Base-by-base conservation (phyloP, 1,284 basidiomycete species). In the Cutaneotrichosporon cutaneum region DNA sequence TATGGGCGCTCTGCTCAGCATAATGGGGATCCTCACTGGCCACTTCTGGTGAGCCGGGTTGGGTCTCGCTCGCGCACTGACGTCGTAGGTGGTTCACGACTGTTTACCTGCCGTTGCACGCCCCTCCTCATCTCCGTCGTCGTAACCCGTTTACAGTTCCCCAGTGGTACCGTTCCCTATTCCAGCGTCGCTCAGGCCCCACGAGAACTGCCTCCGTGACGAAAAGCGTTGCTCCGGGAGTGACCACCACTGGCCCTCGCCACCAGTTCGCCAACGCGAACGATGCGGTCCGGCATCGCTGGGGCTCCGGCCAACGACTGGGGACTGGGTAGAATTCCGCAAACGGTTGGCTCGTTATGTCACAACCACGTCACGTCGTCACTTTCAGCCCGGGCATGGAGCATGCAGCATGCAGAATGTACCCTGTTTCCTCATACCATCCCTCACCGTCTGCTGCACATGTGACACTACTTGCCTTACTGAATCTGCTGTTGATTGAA, bases 31-130 rank as follows among this genome's bases (percentile, higher is more conserved):
- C n/a, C 21, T 78, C 0, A 71, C 71, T 3, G 78, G 77, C 2
- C 78, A 80, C 57, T 18, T 71, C 22, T 80, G 77, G 78, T 77
- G 50, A 51, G n/a, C n/a, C n/a, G n/a, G n/a, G n/a, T n/a, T n/a
- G n/a, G n/a, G 70, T 62, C 11, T 10, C 26, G 14, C 22, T 27
- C 10, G 22, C n/a, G 14, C 3, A 14, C 39, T 33, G 21, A 32
- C 45, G n/a, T 7, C 47, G 4, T 56, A 79, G 76, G 76, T 80
- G 78, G 78, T 80, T 75, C 66, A 54, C 76, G 13, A 69, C 72
- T 2, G 67, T 64, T 1, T 80, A 74, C 58, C 74, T 80, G 4
- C 78, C 78, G 0, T 14, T 68, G 0, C 68, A 76, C 45, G 76
- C 78, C 0, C 74, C 77, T 0, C 57, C 69, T 11, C 68, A 65